Conservation (phyloP, 2,329 filamentous ascomycete genomes). For the Scopulariopsis brevicaulis region DNA sequence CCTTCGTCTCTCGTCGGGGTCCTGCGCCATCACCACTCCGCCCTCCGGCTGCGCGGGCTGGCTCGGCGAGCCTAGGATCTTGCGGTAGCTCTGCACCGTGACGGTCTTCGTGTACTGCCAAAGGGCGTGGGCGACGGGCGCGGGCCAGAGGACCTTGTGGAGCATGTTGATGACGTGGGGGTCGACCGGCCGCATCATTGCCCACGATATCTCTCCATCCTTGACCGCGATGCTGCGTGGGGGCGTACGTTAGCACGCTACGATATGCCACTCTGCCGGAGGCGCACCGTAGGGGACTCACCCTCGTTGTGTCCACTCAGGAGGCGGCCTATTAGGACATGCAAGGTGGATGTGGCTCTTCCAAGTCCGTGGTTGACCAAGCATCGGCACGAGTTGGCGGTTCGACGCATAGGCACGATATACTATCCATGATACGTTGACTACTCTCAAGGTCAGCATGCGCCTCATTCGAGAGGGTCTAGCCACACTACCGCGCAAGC, state of each 20-base stretch:
- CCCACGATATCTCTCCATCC: neutral
- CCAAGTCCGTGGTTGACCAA: neutral
- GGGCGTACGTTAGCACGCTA: neutral
- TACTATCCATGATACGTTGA: neutral
- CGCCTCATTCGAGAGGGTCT: neutral
- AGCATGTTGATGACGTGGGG: neutral
- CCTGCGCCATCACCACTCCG: neutral
- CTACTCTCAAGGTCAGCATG: neutral
- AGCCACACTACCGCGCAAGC: neutral
- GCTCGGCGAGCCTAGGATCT: neutral
- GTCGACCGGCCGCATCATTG: neutral
- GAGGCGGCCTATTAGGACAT: conserved; percentile 10
- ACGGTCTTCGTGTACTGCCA: conserved; percentile 1
- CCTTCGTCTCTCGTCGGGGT: neutral
- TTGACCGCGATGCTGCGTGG: neutral
- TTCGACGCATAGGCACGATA: neutral
- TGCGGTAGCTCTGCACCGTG: neutral
- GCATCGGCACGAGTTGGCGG: neutral
- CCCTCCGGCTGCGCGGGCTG: neutral
- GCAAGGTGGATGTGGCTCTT: conserved; percentile 21
- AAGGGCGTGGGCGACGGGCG: neutral
- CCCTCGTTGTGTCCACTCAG: conserved; percentile 1
- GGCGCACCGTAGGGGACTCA: neutral
- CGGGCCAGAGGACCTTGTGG: conserved; percentile 2
- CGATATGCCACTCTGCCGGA: neutral